Evolutionary conservation across 2,329 filamentous ascomycete species (phyloP).

Genomic region (Penicillium sp.): DNA sequence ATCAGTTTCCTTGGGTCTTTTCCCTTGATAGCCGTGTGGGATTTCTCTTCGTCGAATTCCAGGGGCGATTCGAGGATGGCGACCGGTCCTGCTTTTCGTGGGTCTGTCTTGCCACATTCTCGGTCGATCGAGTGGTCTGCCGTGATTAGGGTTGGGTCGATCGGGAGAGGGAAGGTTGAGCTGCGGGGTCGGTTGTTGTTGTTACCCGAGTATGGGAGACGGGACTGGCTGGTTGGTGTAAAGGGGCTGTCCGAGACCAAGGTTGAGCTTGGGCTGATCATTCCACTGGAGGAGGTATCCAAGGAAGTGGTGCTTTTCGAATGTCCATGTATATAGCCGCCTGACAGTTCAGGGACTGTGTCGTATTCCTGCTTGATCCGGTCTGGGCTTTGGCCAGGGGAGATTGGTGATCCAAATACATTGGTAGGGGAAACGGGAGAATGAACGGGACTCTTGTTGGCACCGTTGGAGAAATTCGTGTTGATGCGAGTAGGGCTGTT

Average conservation of each 20-base stretch:
- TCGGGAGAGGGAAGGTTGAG: constrained; percentile 74
- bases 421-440: constrained; percentile 71
- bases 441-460: constrained; percentile 63
- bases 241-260: constrained; percentile 80
- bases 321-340: constrained; percentile 63
- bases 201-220: constrained; percentile 47
- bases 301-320: constrained; percentile 68
- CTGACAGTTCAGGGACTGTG: constrained; percentile 60
- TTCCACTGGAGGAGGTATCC: constrained; percentile 67
- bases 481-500: constrained; percentile 62
- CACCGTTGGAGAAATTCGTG: constrained; percentile 54
- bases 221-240: constrained; percentile 53
- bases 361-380: constrained; percentile 63
- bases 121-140: constrained; percentile 53
- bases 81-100: constrained; percentile 38
- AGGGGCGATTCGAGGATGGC: constrained; percentile 54
- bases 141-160: constrained; percentile 54
- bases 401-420: constrained; percentile 66
- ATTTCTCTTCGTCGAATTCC: constrained; percentile 48
- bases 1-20: constrained; percentile 32
- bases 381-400: constrained; percentile 69
- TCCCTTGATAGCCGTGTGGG: constrained; percentile 28
- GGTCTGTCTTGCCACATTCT: constrained; percentile 55
- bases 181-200: constrained; percentile 74
- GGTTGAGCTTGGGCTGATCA: constrained; percentile 72